Evolutionary conservation across 768 basidiomycete species (phyloP), one percentile per base, ranked within the genome.

Genomic region (Melanogaster broomeanus): DNA sequence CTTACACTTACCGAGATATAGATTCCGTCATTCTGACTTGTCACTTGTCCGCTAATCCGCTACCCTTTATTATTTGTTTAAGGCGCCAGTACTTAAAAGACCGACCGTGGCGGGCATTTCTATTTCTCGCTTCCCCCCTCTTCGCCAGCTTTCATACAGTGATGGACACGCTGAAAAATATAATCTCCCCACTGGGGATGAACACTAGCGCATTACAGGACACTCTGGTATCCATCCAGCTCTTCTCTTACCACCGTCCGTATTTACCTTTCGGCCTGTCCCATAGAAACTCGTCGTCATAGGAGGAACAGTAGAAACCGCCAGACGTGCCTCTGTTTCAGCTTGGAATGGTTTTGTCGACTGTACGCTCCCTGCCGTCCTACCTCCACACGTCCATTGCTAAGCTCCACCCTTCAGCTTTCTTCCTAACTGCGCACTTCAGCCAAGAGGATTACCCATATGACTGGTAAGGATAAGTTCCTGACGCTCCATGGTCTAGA

Each of bases 321-420:
- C 90, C 31, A 78, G 90, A 56, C 77, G 90, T 40, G 86, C 82
- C 16, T 91, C 89, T 11, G 75, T 88, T 25, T 90, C 89, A 5
- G 91, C 89, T 12, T 93, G 91, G 90, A 90, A 88, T 67, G 88
- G 89, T 33, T 93, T 93, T 63, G 80, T 93, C 4, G 91, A 93
- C 66, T 93, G 90, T 93, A 52, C 35, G 56, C 24, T 37, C 25
- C 0, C 13, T 13, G 24, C 24, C 39, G 22, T 52, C 41, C 48
- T 31, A 41, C 54, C 28, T 48, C 15, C 12, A 39, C 12, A 39
- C 25, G 3, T 28, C 10, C 44, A 7, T 13, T 15, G 10, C 61
- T 65, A 15, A 69, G 37, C 24, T 40, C 12, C 16, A 18, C 40
- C 12, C 53, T 85, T 11, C 45, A 69, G 90, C 90, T 0, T 93